Base-by-base conservation (phyloP, 2,329 filamentous ascomycete species). In the Ilyonectria sp. region DNA sequence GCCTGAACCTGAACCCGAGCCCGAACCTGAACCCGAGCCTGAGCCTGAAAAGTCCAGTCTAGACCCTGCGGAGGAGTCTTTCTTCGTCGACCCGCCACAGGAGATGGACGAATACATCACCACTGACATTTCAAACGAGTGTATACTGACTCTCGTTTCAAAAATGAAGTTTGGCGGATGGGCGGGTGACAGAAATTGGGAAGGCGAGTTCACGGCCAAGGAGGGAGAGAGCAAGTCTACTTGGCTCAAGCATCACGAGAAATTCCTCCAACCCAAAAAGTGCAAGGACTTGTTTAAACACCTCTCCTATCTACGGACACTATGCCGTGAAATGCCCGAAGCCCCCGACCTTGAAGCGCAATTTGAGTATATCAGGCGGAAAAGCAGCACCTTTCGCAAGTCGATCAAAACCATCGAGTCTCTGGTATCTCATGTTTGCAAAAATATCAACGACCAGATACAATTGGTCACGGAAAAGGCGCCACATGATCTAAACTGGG, bases 301-400 rank as follows among this genome's bases (percentile, higher is more conserved):
- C 19, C 52, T 76, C 6, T 53, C 60, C 37, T 6, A 35, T 9
- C 63, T 76, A 13, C 66, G 70, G 44, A 15, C 47, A 11, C 53
- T 73, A 5, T 76, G 69, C 44, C 60, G 60, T 1, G 6, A 69
- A 2, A 64, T 74, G 19, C 75, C 75, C 1, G 43, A 40, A 47
- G 50, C 64, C 7, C 60, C 68, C 9, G 31, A 46, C 6, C 56
- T 69, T 11, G 52, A 64, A 26, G 52, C 21, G 8, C 75, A 76
- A 50, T 40, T 53, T 21, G 43, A 54, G n/a, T 72, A 76, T 56
- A 19, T 66, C 6, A 68, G 59, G 2, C 29, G 69, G 23, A 6
- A 72, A 13, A 15, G 60, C 3, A n/a, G 6, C 11, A 2, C 40
- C 2, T 23, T 75, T 23, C 50, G 47, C 11, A 55, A 26, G 13